These are phyloP conservation scores for Asterochloris erici DNA, from an alignment of 139 green algal species.

Conservation along the genomic window DNA sequence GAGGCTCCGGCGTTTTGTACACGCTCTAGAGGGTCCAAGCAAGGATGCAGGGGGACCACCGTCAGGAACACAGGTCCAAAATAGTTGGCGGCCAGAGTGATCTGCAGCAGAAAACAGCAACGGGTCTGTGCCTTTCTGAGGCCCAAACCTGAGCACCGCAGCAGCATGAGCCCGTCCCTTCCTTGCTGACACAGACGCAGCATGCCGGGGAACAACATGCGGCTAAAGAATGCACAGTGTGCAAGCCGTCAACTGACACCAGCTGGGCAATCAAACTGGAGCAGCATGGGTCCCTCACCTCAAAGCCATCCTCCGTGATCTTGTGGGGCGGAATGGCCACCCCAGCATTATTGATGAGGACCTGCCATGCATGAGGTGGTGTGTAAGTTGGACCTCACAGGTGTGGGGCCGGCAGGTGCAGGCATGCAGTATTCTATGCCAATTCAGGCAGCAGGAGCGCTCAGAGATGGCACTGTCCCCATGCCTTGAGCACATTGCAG, in stretches of 20 bases:
- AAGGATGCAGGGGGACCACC: background rate
- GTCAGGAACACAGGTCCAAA: slow-evolving; percentile 15
- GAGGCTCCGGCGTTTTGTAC: too few species aligned
- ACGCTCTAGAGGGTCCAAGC: too few species aligned
- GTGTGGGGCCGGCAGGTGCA: background rate
- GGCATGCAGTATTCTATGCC: background rate
- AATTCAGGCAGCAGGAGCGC: background rate
- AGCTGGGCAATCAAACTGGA: background rate
- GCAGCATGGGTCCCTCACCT: background rate
- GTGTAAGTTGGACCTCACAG: background rate
- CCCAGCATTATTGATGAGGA: slow-evolving; percentile 16
- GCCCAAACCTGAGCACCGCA: too few species aligned
- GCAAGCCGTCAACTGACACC: background rate
- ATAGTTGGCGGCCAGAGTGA: slow-evolving; percentile 8
- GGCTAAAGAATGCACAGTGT: background rate
- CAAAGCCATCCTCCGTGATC: slow-evolving; percentile 13
- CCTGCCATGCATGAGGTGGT: background rate
- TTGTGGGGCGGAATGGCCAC: slow-evolving; percentile 1
- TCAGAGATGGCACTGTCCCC: too few species aligned
- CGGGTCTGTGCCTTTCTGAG: background rate
- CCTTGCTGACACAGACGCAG: background rate
- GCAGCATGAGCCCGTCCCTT: background rate
- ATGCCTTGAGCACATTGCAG: too few species aligned
- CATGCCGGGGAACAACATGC: background rate
- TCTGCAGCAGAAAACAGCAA: background rate